Evolutionary conservation across 805 yeast genomes (phyloP).

Genomic region (Monosporozyma unispora): DNA sequence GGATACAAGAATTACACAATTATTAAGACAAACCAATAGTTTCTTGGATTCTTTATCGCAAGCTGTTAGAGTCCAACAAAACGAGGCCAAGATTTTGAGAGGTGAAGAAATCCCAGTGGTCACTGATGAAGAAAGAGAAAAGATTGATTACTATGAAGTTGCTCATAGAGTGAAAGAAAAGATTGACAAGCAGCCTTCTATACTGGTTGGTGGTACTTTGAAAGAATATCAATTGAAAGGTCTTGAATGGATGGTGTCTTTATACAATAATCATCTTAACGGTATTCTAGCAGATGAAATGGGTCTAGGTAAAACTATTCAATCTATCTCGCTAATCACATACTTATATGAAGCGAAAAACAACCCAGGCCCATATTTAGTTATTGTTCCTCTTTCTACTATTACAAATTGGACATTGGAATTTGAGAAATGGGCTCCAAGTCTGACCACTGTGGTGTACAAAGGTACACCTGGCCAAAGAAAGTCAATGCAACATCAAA

Average conservation of each 20-base stretch:
- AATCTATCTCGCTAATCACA: constrained; percentile 78
- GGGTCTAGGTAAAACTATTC: constrained; percentile 98
- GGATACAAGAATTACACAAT: constrained; percentile 93
- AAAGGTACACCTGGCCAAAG: constrained; percentile 89
- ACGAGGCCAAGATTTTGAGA: constrained; percentile 42
- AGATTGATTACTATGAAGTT: constrained; percentile 82
- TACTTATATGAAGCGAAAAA: constrained; percentile 73
- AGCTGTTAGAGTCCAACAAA: constrained; percentile 86
- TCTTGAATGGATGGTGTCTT: constrained; percentile 96
- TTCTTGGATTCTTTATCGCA: constrained; percentile 84
- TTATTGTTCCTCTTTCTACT: constrained; percentile 89
- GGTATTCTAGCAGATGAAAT: constrained; percentile 97
- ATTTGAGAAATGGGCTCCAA: constrained; percentile 96
- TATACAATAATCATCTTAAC: constrained; percentile 84
- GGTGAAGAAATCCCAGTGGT: not conserved
- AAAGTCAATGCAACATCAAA: constrained; percentile 60
- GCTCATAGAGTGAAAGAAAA: constrained; percentile 83
- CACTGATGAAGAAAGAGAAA: constrained; percentile 45
- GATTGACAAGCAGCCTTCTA: constrained; percentile 69
- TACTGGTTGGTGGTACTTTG: constrained; percentile 81
- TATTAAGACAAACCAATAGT: constrained; percentile 81
- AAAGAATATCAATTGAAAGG: constrained; percentile 94
- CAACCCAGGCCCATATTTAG: constrained; percentile 76
- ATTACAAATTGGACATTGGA: constrained; percentile 93
- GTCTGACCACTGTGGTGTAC: constrained; percentile 68